These are phyloP conservation scores for Raphanus hybrid DNA, from an alignment of 441 rosid genomes.

Conservation along the genomic window DNA sequence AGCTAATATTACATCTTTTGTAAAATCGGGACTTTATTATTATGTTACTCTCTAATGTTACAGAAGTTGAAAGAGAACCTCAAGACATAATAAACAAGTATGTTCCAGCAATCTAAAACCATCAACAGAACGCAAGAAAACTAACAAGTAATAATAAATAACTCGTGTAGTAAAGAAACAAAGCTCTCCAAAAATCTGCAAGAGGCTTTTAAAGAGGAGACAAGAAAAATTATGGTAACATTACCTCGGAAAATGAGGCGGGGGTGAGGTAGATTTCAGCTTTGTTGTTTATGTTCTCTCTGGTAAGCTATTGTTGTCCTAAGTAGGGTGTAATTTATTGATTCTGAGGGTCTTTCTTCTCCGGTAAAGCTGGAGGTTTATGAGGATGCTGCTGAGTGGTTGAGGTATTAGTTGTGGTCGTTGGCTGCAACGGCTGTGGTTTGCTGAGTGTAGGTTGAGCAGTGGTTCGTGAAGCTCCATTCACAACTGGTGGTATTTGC, in stretches of 20 bases:
- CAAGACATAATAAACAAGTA: constrained; percentile 17
- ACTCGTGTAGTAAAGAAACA: constrained; percentile 30
- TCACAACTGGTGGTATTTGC: constrained; percentile 47
- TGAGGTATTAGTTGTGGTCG: constrained; percentile 33
- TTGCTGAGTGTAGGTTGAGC: constrained; percentile 42
- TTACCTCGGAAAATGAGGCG: constrained; percentile 23
- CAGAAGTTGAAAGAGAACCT: constrained; percentile 9
- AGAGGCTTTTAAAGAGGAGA: constrained; percentile 30
- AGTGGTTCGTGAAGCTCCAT: constrained; percentile 51
- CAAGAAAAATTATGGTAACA: constrained; percentile 27
- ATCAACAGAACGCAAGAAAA: constrained; percentile 18
- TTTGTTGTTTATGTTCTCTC: constrained; percentile 31
- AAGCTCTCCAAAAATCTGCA: constrained; percentile 37
- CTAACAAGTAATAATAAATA: constrained; percentile 7
- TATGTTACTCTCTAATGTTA: constrained; percentile 26
- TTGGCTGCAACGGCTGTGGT: constrained; percentile 27
- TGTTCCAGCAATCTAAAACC: constrained; percentile 17
- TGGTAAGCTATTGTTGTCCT: constrained; percentile 35
- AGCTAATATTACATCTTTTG: neutral
- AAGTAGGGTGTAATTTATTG: constrained; percentile 36
- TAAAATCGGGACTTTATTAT: neutral
- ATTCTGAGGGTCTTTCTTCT: constrained; percentile 56
- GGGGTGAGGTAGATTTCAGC: constrained; percentile 22
- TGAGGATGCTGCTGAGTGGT: constrained; percentile 39
- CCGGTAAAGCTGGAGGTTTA: constrained; percentile 47